Evolutionary conservation across 2,329 filamentous ascomycete species (phyloP), one percentile per base, ranked within the genome.

Genomic region (Sclerotinia subarctica): DNA sequence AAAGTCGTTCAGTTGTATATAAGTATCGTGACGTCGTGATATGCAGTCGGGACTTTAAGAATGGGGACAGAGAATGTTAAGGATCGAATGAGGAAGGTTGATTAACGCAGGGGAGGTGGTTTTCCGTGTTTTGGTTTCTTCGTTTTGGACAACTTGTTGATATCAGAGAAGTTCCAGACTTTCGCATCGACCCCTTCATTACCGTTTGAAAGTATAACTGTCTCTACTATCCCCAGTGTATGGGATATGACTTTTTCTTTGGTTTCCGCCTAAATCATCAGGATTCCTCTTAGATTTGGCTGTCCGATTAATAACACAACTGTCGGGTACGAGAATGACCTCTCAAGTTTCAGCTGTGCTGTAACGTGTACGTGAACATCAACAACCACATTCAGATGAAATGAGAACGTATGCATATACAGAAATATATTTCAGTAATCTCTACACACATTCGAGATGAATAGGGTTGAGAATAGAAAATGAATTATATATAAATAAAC

Each of bases 21-120:
- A 49, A 24, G 59, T 62, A 62, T 62, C 32, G 59, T 62, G 59
- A 62, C 46, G 58, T 62, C 58, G 58, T 51, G 19, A 38, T 62
- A 62, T 62, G 46, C 58, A 38, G 46, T 38, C 58, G 21, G n/a
- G 26, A 35, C 44, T 47, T 21, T 44, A 46, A 46, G 56, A 49
- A 24, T 35, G 58, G 44, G 44, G 44, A 49, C 26, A 35, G 5
- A 17, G 24, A 60, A 49, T 35, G 29, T 6, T 5, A 8, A 35
- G 44, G 29, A 35, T 49, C 58, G 58, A 60, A 60, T 60, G 44
- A 21, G 58, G 44, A 49, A 47, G 58, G 24, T 24, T 60, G 58
- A 49, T 60, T 49, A 29, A n/a, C 26, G 42, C 57, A 47, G 10
- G 57, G 57, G n/a, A 58, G 15, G 24, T 4, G 24, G 19, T 32